Evolutionary conservation across 768 basidiomycete genomes (phyloP), one percentile per base, ranked within the genome.

Genomic region (Cubamyces sp.): DNA sequence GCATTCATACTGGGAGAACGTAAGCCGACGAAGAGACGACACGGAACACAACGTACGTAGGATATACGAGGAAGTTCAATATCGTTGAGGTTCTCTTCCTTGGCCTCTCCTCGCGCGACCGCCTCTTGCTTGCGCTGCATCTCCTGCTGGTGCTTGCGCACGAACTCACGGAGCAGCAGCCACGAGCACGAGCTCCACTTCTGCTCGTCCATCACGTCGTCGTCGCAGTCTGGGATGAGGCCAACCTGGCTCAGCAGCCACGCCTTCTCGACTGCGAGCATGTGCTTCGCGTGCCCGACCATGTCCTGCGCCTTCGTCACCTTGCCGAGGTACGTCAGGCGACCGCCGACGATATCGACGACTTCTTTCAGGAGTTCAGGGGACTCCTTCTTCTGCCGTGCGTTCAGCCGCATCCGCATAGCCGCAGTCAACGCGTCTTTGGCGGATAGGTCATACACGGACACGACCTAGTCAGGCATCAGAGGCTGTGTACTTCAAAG

Each of bases 181-280:
- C 91, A 93, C 18, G 91, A 89, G 69, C 91, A 92, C 43, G 86
- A 86, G 66, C 83, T 85, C 86, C 87, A 89, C 83, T 90, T 90
- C 85, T 91, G 88, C 86, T 94, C 94, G 73, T 94, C 93, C 92
- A 91, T 92, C 60, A 91, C 86, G 69, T 91, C 89, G 74, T 92
- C 90, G 72, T 94, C 92, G 69, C 85, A 87, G 70, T 92, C 92
- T 8, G 84, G 83, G 60, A 94, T 94, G 50, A 93, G 78, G 3
- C 90, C 91, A 45, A 92, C 88, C 72, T 88, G 88, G 69, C 87
- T 89, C 23, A 87, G 78, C 34, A 94, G 76, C 90, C 91, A 94
- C 26, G 81, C 86, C 69, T 90, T 91, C 75, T 95, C 93, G 11
- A 84, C 81, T n/a, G 77, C 69, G 3, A 92, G 77, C 70, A 92